A percentile compares a stretch with the other conserved stretches of the same genome.
Conservation (phyloP, 805 yeast genomes). For the Suhomyces emberorum region DNA sequence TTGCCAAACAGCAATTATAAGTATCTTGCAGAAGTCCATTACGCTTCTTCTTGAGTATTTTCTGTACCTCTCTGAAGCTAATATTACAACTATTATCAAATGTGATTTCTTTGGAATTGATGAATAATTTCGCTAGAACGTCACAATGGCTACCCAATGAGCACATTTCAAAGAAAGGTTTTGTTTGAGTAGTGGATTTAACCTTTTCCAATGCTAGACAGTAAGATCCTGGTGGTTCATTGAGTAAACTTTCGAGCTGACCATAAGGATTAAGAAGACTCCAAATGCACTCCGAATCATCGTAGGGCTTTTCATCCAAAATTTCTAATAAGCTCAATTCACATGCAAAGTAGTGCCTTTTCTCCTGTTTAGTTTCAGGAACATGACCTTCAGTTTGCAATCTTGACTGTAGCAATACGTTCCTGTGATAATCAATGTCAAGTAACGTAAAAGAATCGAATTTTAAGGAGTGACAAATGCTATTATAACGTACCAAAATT, state of each 20-base stretch:
- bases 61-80: background rate
- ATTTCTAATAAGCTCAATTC: too few species aligned
- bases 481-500: constrained; percentile 15
- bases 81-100: constrained; percentile 1
- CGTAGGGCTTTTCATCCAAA: too few species aligned
- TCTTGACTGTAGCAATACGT: too few species aligned
- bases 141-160: constrained; percentile 36
- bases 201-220: constrained; percentile 36
- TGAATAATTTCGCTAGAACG: constrained; percentile 20
- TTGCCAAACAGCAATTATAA: constrained; percentile 20
- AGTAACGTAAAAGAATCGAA: background rate
- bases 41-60: constrained; percentile 4
- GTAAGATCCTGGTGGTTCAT: too few species aligned
- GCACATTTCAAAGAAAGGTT: constrained; percentile 52
- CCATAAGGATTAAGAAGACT: too few species aligned
- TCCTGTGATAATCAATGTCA: too few species aligned
- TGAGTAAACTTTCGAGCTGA: too few species aligned
- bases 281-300: too few species aligned
- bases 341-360: too few species aligned
- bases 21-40: constrained; percentile 16
- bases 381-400: too few species aligned
- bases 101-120: constrained; percentile 13
- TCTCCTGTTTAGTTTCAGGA: too few species aligned
- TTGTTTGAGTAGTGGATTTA: constrained; percentile 31
- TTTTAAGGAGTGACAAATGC: constrained; percentile 14